Conservation (phyloP, 129 eudicot species). For the Rutidosis leptorrhynchoides region DNA sequence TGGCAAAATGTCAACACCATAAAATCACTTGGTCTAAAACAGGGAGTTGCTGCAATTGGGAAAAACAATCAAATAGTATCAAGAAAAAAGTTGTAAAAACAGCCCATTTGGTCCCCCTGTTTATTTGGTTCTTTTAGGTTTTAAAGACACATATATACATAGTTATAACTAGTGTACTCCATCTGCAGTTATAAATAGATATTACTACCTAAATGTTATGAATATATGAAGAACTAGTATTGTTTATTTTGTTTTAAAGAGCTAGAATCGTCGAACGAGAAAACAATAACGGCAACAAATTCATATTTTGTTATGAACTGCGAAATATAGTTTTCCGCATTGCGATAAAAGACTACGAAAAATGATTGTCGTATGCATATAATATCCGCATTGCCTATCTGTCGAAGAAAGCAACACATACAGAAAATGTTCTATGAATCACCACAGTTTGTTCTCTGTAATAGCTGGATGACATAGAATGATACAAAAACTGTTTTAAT, state of each 20-base stretch:
- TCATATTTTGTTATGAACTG: background rate
- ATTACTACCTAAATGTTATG: too few relatives aligned
- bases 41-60: background rate
- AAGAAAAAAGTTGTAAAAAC: background rate
- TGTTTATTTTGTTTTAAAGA: too few relatives aligned
- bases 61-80: slow-evolving; percentile 2
- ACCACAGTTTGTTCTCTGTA: slow-evolving; percentile 23
- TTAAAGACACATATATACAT: slow-evolving; percentile 9
- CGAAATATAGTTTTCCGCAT: slow-evolving; percentile 6
- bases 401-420: slow-evolving; percentile 33
- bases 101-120: background rate
- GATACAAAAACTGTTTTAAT: slow-evolving; percentile 24
- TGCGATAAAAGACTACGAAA: background rate
- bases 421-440: slow-evolving; percentile 25
- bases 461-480: slow-evolving; percentile 32
- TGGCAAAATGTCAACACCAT: slow-evolving; percentile 22
- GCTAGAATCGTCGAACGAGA: background rate
- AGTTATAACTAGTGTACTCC: slow-evolving; percentile 4
- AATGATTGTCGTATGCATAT: slow-evolving; percentile 18
- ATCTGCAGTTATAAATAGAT: background rate
- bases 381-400: slow-evolving; percentile 22
- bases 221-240: too few relatives aligned
- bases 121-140: slow-evolving; percentile 16
- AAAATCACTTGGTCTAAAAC: slow-evolving; percentile 6
- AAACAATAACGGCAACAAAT: background rate